Conservation (phyloP, 495 filamentous ascomycete genomes). For the Hypoxylon rickii region DNA sequence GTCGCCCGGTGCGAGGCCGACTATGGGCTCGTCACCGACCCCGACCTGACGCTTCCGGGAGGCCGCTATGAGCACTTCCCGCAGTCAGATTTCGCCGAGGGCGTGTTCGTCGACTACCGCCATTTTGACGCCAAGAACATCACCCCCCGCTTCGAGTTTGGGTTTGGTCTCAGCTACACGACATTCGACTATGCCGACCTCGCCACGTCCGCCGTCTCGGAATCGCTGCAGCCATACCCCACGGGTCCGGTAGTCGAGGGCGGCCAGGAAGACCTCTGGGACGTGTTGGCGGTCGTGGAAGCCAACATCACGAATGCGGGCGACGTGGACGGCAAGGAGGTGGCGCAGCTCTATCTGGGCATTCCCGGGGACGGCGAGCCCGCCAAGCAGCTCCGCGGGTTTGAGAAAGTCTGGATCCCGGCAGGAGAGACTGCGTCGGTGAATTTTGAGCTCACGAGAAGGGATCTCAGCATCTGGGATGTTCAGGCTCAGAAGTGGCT, state of each 20-base stretch:
- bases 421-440: constrained; percentile 45
- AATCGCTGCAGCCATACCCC: constrained; percentile 3
- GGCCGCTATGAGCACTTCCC: constrained; percentile 35
- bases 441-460: constrained; percentile 50
- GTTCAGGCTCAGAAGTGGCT: constrained; percentile 53
- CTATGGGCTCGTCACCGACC: constrained; percentile 43
- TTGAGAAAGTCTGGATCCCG: constrained; percentile 52
- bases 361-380: constrained; percentile 51
- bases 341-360: constrained; percentile 60
- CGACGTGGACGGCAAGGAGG: constrained; percentile 38
- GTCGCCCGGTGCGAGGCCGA: constrained; percentile 58
- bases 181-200: constrained; percentile 48
- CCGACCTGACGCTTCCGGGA: not conserved
- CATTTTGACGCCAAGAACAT: constrained; percentile 60
- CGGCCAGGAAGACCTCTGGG: constrained; percentile 54
- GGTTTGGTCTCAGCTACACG: constrained; percentile 65
- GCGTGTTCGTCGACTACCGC: constrained; percentile 60
- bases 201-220: not conserved
- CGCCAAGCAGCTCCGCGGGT: constrained; percentile 56
- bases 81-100: constrained; percentile 57
- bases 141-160: constrained; percentile 63
- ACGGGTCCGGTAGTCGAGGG: constrained; percentile 46
- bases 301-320: constrained; percentile 52
- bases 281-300: constrained; percentile 47
- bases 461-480: constrained; percentile 64